Evolutionary conservation across 192 early-diverging fungal species (phyloP).

Genomic region (Backusella morwellensis): DNA sequence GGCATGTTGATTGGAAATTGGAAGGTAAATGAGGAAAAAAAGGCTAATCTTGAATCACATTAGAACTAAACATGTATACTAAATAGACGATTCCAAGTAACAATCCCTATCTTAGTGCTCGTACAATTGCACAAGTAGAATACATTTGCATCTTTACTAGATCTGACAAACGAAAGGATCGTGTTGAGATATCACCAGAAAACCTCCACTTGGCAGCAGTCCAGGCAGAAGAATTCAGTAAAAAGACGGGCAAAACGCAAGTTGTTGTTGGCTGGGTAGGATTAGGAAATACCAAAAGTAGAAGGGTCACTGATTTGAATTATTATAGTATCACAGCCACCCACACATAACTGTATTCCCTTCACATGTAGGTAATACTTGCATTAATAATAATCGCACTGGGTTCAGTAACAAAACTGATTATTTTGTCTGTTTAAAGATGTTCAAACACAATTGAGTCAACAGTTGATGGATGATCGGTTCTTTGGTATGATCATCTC

Average conservation of each 20-base stretch:
- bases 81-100: not conserved
- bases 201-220: slow-evolving; percentile 47
- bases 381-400: not conserved
- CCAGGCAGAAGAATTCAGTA: slow-evolving; percentile 37
- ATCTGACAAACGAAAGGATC: slow-evolving; percentile 53
- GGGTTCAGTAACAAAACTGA: not conserved
- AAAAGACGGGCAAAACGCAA: slow-evolving; percentile 25
- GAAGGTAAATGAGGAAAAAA: slow-evolving; percentile 32
- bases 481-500: slow-evolving; percentile 55
- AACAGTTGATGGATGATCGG: slow-evolving; percentile 48
- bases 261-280: slow-evolving; percentile 56
- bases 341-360: slow-evolving; percentile 54
- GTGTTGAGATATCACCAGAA: slow-evolving; percentile 52
- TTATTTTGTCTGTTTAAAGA: slow-evolving; percentile 23
- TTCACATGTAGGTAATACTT: slow-evolving; percentile 45
- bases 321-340: slow-evolving; percentile 50
- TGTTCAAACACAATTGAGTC: slow-evolving; percentile 44
- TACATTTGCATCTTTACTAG: slow-evolving; percentile 43
- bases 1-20: slow-evolving; percentile 55
- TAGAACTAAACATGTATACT: not conserved
- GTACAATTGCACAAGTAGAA: slow-evolving; percentile 38
- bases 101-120: slow-evolving; percentile 23
- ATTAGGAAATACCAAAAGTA: not conserved
- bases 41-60: not conserved
- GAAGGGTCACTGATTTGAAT: not conserved